Percentiles rank a stretch among this genome's conserved stretches.
phyloP scores from a whole-genome alignment of 164 flowering plant genomes.

The Sedum album region DNA sequence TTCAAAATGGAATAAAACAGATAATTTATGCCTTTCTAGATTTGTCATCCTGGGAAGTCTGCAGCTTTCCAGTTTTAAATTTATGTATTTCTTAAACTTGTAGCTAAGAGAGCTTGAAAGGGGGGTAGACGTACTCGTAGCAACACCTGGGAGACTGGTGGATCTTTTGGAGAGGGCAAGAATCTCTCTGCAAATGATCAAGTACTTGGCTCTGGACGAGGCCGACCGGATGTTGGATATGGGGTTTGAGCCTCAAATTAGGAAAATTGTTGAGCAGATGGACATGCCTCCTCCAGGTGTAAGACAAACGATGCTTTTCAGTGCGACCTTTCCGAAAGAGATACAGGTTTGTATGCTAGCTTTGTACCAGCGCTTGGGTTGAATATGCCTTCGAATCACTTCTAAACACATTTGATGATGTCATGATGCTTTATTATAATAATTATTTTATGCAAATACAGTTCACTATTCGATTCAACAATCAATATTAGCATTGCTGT shows the following conservation, averaged over 20 bases:
- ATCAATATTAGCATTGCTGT: neutral
- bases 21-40: too few species aligned
- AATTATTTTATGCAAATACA: neutral
- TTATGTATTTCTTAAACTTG: constrained; percentile 8
- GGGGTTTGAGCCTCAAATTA: constrained; percentile 83
- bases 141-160: constrained; percentile 70
- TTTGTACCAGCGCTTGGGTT: neutral
- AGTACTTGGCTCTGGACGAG: constrained; percentile 69
- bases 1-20: too few species aligned
- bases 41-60: too few species aligned
- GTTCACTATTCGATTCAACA: too few species aligned
- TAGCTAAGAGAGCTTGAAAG: constrained; percentile 69
- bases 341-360: constrained; percentile 46
- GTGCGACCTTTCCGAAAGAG: constrained; percentile 83
- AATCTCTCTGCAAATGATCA: constrained; percentile 58
- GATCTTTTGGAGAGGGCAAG: constrained; percentile 75
- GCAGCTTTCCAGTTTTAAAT: too few species aligned
- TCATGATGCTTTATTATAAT: neutral
- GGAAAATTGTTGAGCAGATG: constrained; percentile 76
- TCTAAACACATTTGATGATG: neutral
- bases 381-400: neutral
- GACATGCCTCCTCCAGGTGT: constrained; percentile 68
- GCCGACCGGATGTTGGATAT: constrained; percentile 81
- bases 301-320: constrained; percentile 65
- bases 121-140: constrained; percentile 76